Conservation (phyloP, 768 basidiomycete species). For the Clavaria fumosa region DNA sequence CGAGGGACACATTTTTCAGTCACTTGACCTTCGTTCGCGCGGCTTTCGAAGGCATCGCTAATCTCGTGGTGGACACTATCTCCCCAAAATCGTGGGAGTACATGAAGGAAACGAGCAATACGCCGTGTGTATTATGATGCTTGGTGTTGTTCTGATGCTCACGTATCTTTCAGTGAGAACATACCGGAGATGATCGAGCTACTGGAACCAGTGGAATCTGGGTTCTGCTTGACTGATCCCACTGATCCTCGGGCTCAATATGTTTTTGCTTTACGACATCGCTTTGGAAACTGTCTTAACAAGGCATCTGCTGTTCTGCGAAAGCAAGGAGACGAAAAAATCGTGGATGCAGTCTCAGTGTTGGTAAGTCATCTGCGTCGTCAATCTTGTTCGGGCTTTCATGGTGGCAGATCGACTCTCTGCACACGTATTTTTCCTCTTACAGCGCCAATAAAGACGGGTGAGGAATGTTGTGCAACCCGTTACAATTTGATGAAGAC, state of each 20-base stretch:
- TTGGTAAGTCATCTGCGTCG: conserved; percentile 38
- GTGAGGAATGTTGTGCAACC: conserved; percentile 10
- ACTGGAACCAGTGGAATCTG: conserved; percentile 42
- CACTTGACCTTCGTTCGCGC: conserved; percentile 60
- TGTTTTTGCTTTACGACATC: conserved; percentile 35
- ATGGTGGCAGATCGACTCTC: conserved; percentile 45
- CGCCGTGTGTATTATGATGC: conserved; percentile 33
- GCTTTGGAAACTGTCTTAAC: conserved; percentile 59
- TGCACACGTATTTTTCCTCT: conserved; percentile 57
- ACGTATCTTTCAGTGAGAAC: conserved; percentile 34
- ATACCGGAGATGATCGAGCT: conserved; percentile 66
- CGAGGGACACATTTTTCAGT: conserved; percentile 23
- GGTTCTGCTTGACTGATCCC: conserved; percentile 52
- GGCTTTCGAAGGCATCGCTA: conserved; percentile 61
- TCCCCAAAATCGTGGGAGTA: conserved; percentile 31
- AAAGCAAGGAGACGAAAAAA: conserved; percentile 66
- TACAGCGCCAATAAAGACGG: conserved; percentile 59
- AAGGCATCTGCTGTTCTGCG: conserved; percentile 49
- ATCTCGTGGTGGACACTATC: conserved; percentile 39
- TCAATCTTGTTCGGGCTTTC: too few relatives aligned
- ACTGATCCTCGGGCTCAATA: conserved; percentile 50
- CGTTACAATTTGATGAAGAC: background rate
- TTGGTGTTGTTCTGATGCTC: background rate
- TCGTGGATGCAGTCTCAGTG: conserved; percentile 65
- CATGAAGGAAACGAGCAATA: conserved; percentile 40